These are phyloP conservation scores for Tetradesmus lagerheimii DNA, from an alignment of 139 green algal genomes.

Conservation along the genomic window DNA sequence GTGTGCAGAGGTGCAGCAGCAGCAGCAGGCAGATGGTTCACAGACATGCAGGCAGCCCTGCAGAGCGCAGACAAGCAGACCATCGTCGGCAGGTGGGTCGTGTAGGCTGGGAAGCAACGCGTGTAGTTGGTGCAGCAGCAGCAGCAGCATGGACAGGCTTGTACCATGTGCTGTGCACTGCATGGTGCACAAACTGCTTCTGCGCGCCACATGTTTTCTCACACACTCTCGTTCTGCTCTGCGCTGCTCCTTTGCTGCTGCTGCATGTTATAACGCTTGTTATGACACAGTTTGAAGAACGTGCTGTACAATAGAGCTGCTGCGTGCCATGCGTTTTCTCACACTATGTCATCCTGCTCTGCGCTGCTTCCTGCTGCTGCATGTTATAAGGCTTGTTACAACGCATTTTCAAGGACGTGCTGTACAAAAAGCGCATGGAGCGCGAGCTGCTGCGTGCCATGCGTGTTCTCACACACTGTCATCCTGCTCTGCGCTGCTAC, in stretches of 20 bases:
- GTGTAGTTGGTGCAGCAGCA: not conserved
- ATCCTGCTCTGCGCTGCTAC: not conserved
- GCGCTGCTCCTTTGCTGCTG: too few species aligned
- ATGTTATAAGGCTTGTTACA: not conserved
- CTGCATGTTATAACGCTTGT: not conserved
- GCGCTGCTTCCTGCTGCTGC: too few species aligned
- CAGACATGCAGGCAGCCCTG: constrained; percentile 73
- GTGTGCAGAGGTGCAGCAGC: constrained; percentile 55
- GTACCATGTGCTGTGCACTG: too few species aligned
- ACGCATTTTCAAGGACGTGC: constrained; percentile 84
- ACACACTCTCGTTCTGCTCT: too few species aligned
- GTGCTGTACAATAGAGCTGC: constrained; percentile 93
- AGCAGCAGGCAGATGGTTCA: constrained; percentile 86
- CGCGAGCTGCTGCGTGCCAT: constrained; percentile 87
- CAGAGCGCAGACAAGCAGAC: constrained; percentile 38
- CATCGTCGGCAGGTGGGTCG: constrained; percentile 20
- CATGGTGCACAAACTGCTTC: too few species aligned
- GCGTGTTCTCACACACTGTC: not conserved
- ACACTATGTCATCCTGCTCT: too few species aligned
- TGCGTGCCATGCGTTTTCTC: constrained; percentile 77
- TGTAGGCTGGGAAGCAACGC: too few species aligned
- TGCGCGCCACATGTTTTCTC: too few species aligned
- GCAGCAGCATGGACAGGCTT: not conserved
- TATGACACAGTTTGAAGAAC: constrained; percentile 77
- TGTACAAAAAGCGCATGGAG: constrained; percentile 75